phyloP scores from a whole-genome alignment of 73 alveolate species.

The Paramecium primaurelia region DNA sequence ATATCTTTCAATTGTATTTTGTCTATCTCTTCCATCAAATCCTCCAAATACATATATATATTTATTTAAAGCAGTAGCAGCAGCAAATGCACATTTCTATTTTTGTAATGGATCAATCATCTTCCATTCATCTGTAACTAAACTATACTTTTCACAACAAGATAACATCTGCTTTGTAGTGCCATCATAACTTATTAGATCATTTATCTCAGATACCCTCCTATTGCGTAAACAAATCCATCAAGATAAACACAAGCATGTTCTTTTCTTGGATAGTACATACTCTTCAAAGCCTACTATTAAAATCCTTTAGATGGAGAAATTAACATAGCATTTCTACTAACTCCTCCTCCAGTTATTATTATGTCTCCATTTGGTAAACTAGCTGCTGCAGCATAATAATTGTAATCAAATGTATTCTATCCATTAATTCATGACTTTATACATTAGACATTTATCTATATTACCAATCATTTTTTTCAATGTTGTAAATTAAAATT shows the following conservation, averaged over 20 bases:
- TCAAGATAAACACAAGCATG: conserved; percentile 79
- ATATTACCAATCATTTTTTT: conserved; percentile 63
- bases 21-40: conserved; percentile 82
- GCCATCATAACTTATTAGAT: conserved; percentile 71
- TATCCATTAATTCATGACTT: not conserved
- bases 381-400: conserved; percentile 82
- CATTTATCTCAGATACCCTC: conserved; percentile 58
- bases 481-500: conserved; percentile 67
- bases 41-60: conserved; percentile 85
- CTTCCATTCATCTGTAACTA: conserved; percentile 68
- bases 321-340: conserved; percentile 71
- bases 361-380: conserved; percentile 82
- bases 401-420: conserved; percentile 59
- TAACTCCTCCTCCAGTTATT: conserved; percentile 84
- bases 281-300: conserved; percentile 53
- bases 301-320: conserved; percentile 58
- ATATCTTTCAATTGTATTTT: conserved; percentile 77
- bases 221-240: conserved; percentile 77
- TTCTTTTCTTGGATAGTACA: conserved; percentile 81
- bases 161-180: conserved; percentile 63
- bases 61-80: conserved; percentile 73
- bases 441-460: conserved; percentile 11
- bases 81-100: conserved; percentile 83
- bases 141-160: conserved; percentile 70
- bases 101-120: conserved; percentile 70